Base-by-base conservation (phyloP, 306 rosid species). In the Castanea mollissima region DNA sequence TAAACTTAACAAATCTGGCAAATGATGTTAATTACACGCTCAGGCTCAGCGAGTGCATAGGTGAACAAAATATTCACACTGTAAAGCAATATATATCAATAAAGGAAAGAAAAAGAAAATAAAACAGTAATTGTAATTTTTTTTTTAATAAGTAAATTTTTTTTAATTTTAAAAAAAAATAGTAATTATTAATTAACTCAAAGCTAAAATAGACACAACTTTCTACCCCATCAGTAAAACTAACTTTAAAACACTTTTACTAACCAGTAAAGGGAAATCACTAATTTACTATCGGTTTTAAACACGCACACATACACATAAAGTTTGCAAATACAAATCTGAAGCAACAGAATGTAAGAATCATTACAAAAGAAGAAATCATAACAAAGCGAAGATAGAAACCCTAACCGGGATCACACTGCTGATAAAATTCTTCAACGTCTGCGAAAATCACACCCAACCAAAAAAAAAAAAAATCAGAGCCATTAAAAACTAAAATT, bases 401-500 rank as follows among this genome's bases (percentile, higher is more conserved):
- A 82, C 80, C 85, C 92, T 83, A 81, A 90, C 94, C 91, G 67
- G 94, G 97, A 87, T 92, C 91, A 72, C 92, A 90, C 86, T 81
- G 90, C 78, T 74, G 84, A 74, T 76, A 90, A 74, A 92, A 92
- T 55, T 84, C 82, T 41, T 76, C 90, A 20, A 86, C 88, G 74
- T 92, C 94, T 92, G 91, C 83, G 55, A 25, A 57, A 57, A 54
- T 13, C 41, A 34, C 20, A 62, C 46, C 13, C 19, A 18, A 76
- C 52, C n/a, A 56, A 31, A 49, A n/a, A 32, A 67, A 29, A 27
- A 73, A 44, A 77, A 80, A 51, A 31, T 12, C 55, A 41, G 29
- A 54, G 29, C 25, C 29, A 55, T 67, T 2, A 60, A 21, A 54
- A 34, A 7, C 49, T 14, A 46, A 46, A 65, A 16, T 71, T 6